Base-by-base conservation (phyloP, 345 rosid species). In the Aethionema arabicum region DNA sequence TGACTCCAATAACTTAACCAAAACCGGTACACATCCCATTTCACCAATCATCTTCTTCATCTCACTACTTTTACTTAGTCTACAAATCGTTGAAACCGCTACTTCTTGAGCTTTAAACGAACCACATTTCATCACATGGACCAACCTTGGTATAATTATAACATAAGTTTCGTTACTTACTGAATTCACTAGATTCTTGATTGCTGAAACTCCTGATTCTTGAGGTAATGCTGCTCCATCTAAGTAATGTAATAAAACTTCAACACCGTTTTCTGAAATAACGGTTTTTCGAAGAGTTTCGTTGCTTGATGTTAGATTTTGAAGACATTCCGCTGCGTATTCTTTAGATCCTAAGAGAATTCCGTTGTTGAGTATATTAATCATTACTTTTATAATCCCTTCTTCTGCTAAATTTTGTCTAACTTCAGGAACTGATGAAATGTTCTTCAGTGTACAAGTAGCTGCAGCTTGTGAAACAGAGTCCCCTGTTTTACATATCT, bases 271-370 rank as follows among this genome's bases (percentile, higher is more conserved):
- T 80, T 93, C 96, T 0, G 89, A 76, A 53, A 90, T 50, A 6
- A 87, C 95, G 2, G 74, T 62, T 67, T 90, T 83, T 52, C 84
- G 76, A n/a, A 90, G 69, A 70, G 68, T 72, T 67, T 88, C 96
- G 14, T 86, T 92, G 73, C 83, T 80, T 0, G 90, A 75, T n/a
- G 98, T 86, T 75, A 92, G 91, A 75, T 88, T 85, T 79, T 86
- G 95, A 78, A 92, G 74, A 78, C 95, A 88, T 66, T 92, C 95
- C 0, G 98, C 88, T 1, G 98, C 96, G 45, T 88, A 83, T 47
- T 92, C 98, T 79, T 85, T 92, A 11, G 93, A 73, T 51, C 96
- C 89, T 31, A 86, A 45, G 45, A 85, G 46, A 55, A 89, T 81
- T 63, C 98, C 98, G 41, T 82, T 72, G 61, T 76, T 85, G 6